Evolutionary conservation across 805 yeast genomes (phyloP), one percentile per base, ranked within the genome.

Genomic region (Cyberlindnera sargentensis): DNA sequence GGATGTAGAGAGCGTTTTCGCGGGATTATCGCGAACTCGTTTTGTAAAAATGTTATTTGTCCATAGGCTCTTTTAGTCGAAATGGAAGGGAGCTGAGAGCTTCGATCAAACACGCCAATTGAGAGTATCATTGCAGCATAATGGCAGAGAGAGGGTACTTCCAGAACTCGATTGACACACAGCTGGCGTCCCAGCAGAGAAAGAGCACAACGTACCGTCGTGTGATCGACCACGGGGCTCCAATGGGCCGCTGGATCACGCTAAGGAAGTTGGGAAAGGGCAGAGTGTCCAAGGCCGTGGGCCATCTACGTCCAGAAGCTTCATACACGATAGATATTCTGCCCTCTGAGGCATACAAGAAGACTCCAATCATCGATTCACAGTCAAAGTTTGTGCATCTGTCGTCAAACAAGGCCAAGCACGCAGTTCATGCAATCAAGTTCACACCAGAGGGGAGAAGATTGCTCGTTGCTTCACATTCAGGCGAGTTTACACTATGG

Each of bases 381-480:
- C 80, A 82, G 40, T 75, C 86, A 27, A 89, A 89, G 56, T 89
- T 91, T 61, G 93, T 88, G 4, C 98, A 91, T 66, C 73, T 90
- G 39, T 82, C 95, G 46, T 81, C 93, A 20, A 93, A 91, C 66
- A 93, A 93, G 64, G 87, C 89, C 8, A 82, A 84, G 57, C 96
- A 91, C 66, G 86, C 95, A 3, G 87, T 90, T 41, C 85, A 87
- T 54, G 82, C 90, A 2, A 81, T 87, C n/a, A 79, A 76, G 60
- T 91, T 97, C 96, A 93, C 99, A 0, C 98, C 98, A 0, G 97
- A 89, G 53, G 98, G 96, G 0, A 72, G 97, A 52, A 70, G 99
- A 52, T 68, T 93, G 40, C 71, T 93, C 27, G 95, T 95, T 5
- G 95, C 95, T 0, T 79, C 91, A 28, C 88, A 85, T 65, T 78